These are phyloP conservation scores for Trichoderma sp. DNA, from an alignment of 2,329 filamentous ascomycete genomes.

Conservation along the genomic window DNA sequence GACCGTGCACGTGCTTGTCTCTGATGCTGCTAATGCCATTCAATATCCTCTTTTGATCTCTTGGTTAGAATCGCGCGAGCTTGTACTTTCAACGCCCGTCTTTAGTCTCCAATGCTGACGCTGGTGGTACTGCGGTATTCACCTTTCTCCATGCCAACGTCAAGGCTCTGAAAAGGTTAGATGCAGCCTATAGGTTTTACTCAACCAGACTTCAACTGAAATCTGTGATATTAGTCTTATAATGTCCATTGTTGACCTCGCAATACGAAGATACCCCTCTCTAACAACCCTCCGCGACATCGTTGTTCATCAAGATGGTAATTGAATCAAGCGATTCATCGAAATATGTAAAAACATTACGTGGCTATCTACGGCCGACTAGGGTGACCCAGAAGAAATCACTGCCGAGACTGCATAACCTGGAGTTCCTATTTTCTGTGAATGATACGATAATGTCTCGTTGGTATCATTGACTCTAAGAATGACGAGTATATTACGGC, in stretches of 20 bases:
- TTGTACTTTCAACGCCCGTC: neutral
- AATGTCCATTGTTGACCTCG: neutral
- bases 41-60: neutral
- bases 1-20: neutral
- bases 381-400: neutral
- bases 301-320: neutral
- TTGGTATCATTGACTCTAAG: neutral
- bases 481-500: neutral
- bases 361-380: neutral
- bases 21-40: neutral
- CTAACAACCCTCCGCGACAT: neutral
- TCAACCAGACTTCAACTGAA: neutral
- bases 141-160: neutral
- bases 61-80: neutral
- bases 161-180: neutral
- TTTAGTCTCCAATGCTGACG: neutral
- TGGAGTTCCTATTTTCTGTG: neutral
- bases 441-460: neutral
- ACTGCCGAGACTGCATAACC: neutral
- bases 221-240: neutral
- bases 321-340: neutral
- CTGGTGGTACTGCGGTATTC: neutral
- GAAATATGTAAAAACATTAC: neutral
- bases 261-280: neutral
- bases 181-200: neutral